Evolutionary conservation across 2,329 filamentous ascomycete genomes (phyloP).

Genomic region (Penicillium sp.): DNA sequence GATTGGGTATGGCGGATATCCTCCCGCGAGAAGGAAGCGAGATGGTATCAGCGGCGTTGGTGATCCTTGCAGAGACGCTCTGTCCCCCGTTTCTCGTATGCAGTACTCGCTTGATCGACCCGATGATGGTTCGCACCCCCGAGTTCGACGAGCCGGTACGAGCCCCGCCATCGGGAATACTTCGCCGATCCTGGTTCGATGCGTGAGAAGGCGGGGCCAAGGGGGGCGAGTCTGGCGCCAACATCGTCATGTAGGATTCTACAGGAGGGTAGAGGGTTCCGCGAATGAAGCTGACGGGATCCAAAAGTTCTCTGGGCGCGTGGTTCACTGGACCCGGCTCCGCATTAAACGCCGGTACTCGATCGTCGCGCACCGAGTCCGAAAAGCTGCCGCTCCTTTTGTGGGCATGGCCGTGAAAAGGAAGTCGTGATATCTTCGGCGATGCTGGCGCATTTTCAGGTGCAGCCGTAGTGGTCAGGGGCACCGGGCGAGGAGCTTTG

Average conservation of each 20-base stretch:
- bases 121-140: conserved; percentile 79
- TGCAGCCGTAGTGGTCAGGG: conserved; percentile 30
- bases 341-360: conserved; percentile 47
- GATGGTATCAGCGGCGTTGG: conserved; percentile 30
- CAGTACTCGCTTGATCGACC: conserved; percentile 75
- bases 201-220: conserved; percentile 27
- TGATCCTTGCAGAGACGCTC: conserved; percentile 29
- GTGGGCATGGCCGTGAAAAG: conserved; percentile 53
- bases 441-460: conserved; percentile 26
- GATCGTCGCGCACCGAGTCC: conserved; percentile 70
- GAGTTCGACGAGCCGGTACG: conserved; percentile 40
- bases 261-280: conserved; percentile 78
- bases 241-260: conserved; percentile 69
- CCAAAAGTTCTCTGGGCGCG: conserved; percentile 57
- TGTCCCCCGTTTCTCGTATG: conserved; percentile 51
- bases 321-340: conserved; percentile 38
- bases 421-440: conserved; percentile 38
- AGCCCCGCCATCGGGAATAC: conserved; percentile 23
- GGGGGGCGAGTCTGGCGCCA: conserved; percentile 47
- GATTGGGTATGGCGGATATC: conserved; percentile 39
- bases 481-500: conserved; percentile 39
- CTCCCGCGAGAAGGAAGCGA: conserved; percentile 27
- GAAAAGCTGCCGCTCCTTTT: conserved; percentile 83
- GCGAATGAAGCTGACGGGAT: conserved; percentile 77
- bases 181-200: conserved; percentile 24